Base-by-base conservation (phyloP, 2,329 filamentous ascomycete genomes). In the Alternaria incomplexa region DNA sequence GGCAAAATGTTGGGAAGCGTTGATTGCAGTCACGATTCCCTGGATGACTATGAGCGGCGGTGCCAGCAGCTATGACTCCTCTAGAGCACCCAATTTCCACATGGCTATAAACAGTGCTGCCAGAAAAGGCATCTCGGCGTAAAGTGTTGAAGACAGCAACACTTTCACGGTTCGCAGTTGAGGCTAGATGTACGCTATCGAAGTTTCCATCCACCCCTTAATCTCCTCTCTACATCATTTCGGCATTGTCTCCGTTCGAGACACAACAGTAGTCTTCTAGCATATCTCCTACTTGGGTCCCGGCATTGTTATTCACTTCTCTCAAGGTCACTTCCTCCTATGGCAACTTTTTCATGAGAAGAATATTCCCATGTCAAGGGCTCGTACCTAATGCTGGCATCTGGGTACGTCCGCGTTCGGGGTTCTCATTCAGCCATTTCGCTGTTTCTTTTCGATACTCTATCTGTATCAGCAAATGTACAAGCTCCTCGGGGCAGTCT, bases 91-190 rank as follows among this genome's bases (percentile, higher is more conserved):
- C n/a, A 52, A 52, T 51, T 25, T 45, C 47, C 54, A 45, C 36
- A 46, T 17, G n/a, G 23, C 32, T 12, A 36, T 28, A 28, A 12
- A 47, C 8, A 40, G 23, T 8, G 23, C 5, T 7, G 13, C 54
- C 28, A 30, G 44, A 12, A 61, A 47, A 9, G 58, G 58, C 13
- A 61, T 57, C 22, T 61, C 23, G 5, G 15, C 20, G 26, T 52
- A 45, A 43, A 47, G 25, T 47, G 58, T 61, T 20, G 53, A 61
- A 58, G 6, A 51, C 17, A 28, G 58, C 23, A 51, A 30, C 54
- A 40, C 28, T 58, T 58, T 22, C 17, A 55, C 44, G 58, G 58
- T 61, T 52, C 46, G 20, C 48, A 15, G 5, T 25, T 4, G 5
- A 40, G 30, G 12, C 48, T 52, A 52, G 20, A 52, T 30, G 30